Conservation (phyloP, 1,139 yeast species). For the Diutina catenulata region DNA sequence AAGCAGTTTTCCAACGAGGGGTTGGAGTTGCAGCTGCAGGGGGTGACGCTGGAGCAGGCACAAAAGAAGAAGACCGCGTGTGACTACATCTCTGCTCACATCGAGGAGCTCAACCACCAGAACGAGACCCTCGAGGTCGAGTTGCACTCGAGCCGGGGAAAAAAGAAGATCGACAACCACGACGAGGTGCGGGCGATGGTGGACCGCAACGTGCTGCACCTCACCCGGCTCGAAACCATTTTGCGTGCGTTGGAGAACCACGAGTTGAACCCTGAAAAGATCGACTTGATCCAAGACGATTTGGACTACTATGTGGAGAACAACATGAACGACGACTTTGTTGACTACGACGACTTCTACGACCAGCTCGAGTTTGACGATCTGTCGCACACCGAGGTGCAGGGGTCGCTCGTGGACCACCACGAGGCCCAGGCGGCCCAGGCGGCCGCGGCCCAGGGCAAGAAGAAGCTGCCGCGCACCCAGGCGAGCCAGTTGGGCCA, state of each 20-base stretch:
- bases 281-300: conserved; percentile 78
- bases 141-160: conserved; percentile 42
- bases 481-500: conserved; percentile 3
- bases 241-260: conserved; percentile 75
- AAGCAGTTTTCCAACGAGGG: conserved; percentile 96
- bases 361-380: conserved; percentile 77
- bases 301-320: conserved; percentile 90
- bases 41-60: conserved; percentile 32
- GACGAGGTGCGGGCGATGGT: conserved; percentile 17
- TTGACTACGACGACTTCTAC: conserved; percentile 89
- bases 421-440: neutral
- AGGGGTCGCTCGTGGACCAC: conserved; percentile 2
- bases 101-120: conserved; percentile 80
- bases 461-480: conserved; percentile 5
- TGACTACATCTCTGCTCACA: conserved; percentile 57
- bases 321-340: conserved; percentile 91
- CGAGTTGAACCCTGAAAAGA: conserved; percentile 67
- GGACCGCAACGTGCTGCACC: conserved; percentile 75
- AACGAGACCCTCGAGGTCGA: conserved; percentile 72
- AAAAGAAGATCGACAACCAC: conserved; percentile 21
- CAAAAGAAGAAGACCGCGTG: conserved; percentile 58
- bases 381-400: conserved; percentile 6
- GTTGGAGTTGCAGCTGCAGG: conserved; percentile 42
- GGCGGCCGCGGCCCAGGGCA: conserved; percentile 5
- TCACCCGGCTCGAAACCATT: conserved; percentile 64